Conservation (phyloP, 305 asterid genomes). For the Fraxinus baroniana region DNA sequence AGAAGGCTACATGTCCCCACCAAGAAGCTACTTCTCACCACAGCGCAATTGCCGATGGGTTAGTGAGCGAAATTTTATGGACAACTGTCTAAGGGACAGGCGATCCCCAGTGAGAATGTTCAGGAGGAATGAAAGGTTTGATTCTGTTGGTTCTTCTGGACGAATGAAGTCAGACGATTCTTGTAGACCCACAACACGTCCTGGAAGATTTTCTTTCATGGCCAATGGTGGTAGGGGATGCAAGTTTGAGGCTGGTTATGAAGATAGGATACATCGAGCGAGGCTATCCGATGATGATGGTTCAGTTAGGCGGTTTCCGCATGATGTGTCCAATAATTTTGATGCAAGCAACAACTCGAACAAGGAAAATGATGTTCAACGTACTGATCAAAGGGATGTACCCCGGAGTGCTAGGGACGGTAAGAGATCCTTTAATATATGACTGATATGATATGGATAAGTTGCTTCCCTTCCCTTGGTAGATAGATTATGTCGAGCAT, state of each 20-base stretch:
- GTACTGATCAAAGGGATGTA: conserved; percentile 37
- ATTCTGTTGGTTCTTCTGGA: conserved; percentile 41
- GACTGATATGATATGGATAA: conserved; percentile 12
- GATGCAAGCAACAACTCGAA: conserved; percentile 29
- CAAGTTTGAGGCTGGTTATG: conserved; percentile 34
- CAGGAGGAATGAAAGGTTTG: conserved; percentile 43
- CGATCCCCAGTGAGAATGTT: conserved; percentile 49
- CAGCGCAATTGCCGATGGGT: conserved; percentile 48
- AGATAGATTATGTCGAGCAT: conserved; percentile 26
- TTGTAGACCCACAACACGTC: conserved; percentile 36
- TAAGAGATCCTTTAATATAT: conserved; percentile 31
- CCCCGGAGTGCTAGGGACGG: conserved; percentile 32
- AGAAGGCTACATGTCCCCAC: conserved; percentile 50
- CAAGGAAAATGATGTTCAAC: conserved; percentile 30
- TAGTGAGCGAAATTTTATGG: conserved; percentile 45
- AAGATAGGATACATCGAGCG: conserved; percentile 36
- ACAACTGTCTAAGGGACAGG: conserved; percentile 41
- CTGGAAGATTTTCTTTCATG: conserved; percentile 47
- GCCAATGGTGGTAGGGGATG: conserved; percentile 33
- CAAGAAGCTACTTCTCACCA: conserved; percentile 52
- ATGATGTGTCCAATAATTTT: conserved; percentile 31
- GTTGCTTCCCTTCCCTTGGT: conserved; percentile 8
- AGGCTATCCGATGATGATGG: conserved; percentile 29
- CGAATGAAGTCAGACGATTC: conserved; percentile 45
- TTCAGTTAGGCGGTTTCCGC: conserved; percentile 28